Conservation (phyloP, 192 early-diverging fungal species). For the Dissophora globulifera region DNA sequence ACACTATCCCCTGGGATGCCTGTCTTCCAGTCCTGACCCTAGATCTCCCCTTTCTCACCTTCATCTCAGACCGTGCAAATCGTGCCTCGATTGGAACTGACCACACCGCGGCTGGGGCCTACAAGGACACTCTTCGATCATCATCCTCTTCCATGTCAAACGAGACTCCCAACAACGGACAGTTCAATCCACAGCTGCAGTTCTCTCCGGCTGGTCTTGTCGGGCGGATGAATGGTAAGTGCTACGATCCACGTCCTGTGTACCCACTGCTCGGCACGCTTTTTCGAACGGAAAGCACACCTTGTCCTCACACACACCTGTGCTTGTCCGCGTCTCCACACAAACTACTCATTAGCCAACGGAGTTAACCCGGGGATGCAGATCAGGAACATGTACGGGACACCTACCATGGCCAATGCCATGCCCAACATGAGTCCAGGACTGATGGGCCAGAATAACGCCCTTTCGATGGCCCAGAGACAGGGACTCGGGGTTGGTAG, state of each 20-base stretch:
- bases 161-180: constrained; percentile 38
- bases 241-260: background rate
- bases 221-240: constrained; percentile 47
- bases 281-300: no score
- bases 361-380: constrained; percentile 42
- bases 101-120: background rate
- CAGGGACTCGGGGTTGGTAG: constrained; percentile 29
- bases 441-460: constrained; percentile 14
- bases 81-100: background rate
- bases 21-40: background rate
- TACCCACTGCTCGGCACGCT: no score
- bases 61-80: background rate
- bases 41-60: background rate
- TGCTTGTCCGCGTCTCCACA: background rate
- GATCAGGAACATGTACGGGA: constrained; percentile 54
- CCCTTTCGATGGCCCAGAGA: constrained; percentile 39
- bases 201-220: constrained; percentile 40
- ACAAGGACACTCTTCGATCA: constrained; percentile 7
- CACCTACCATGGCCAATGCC: constrained; percentile 44
- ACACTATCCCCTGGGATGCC: background rate
- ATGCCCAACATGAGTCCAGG: constrained; percentile 46
- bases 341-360: constrained; percentile 20
- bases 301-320: background rate
- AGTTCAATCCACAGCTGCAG: constrained; percentile 48
- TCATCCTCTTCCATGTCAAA: constrained; percentile 33